phyloP scores from a whole-genome alignment of 495 filamentous ascomycete species.

The Tuber microsphaerosporum region DNA sequence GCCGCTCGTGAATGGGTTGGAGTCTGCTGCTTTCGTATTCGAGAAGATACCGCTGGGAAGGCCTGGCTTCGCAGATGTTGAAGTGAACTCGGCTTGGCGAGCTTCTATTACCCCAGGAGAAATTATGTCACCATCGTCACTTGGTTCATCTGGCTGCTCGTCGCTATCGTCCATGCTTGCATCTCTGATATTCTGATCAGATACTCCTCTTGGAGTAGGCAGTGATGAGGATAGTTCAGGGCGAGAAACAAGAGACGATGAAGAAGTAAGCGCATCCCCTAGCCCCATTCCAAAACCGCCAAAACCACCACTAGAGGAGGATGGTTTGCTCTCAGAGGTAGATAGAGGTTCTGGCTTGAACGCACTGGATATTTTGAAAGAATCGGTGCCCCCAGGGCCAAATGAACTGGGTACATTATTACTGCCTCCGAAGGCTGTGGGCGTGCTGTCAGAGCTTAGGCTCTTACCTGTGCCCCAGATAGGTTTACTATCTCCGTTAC shows the following conservation, averaged over 20 bases:
- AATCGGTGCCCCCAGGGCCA: slow-evolving; percentile 46
- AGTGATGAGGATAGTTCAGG: slow-evolving; percentile 45
- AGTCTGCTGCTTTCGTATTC: slow-evolving; percentile 8
- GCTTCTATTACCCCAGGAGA: slow-evolving; percentile 39
- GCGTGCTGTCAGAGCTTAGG: slow-evolving; percentile 48
- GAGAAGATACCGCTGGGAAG: slow-evolving; percentile 18
- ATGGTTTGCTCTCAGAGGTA: slow-evolving; percentile 55
- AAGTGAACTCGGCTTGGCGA: slow-evolving; percentile 33
- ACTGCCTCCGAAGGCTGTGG: slow-evolving; percentile 44
- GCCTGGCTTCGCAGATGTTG: slow-evolving; percentile 12
- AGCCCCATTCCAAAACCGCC: slow-evolving; percentile 49
- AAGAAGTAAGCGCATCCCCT: slow-evolving; percentile 51
- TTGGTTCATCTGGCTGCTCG: slow-evolving; percentile 40
- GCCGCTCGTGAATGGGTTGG: slow-evolving; percentile 1
- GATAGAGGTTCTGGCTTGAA: slow-evolving; percentile 68
- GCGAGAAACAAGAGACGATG: slow-evolving; percentile 39
- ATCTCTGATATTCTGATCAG: slow-evolving; percentile 51
- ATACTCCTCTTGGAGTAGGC: slow-evolving; percentile 37
- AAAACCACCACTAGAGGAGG: slow-evolving; percentile 44
- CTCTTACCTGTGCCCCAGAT: slow-evolving; percentile 45
- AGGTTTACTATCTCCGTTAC: slow-evolving; percentile 28
- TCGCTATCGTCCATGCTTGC: slow-evolving; percentile 53
- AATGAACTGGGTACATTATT: slow-evolving; percentile 47
- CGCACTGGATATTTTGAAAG: slow-evolving; percentile 68
- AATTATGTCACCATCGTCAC: slow-evolving; percentile 39